A percentile compares a stretch with the other conserved stretches of the same genome.
These are phyloP conservation scores for Balamuthia mandrillaris DNA, from an alignment of 208 protist species.

Conservation along the genomic window DNA sequence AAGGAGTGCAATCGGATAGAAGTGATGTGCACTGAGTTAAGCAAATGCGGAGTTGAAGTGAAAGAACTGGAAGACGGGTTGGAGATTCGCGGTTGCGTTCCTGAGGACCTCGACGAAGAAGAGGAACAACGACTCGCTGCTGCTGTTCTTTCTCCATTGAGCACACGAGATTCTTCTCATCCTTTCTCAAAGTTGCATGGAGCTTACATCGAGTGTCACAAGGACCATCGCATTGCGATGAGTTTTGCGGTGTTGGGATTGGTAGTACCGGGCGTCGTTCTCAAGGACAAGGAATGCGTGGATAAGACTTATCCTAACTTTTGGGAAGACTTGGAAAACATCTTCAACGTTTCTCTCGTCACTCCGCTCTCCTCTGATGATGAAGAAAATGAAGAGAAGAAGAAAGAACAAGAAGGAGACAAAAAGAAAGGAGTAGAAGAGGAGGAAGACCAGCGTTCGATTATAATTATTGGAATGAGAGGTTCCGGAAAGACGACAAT, in stretches of 20 bases:
- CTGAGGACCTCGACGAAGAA: too few relatives aligned
- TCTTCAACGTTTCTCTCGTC: background rate
- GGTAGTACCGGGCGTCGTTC: slow-evolving; percentile 58
- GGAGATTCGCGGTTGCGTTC: slow-evolving; percentile 43
- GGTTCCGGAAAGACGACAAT: slow-evolving; percentile 71
- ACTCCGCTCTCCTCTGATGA: background rate
- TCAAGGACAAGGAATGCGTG: slow-evolving; percentile 73
- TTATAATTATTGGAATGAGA: slow-evolving; percentile 67
- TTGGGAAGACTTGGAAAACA: slow-evolving; percentile 65
- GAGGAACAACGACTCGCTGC: too few relatives aligned
- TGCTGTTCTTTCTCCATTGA: too few relatives aligned
- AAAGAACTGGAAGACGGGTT: slow-evolving; percentile 64
- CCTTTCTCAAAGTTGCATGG: slow-evolving; percentile 24
- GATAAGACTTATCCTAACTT: slow-evolving; percentile 77
- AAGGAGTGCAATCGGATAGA: slow-evolving; percentile 80
- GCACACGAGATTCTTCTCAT: too few relatives aligned
- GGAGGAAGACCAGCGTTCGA: background rate
- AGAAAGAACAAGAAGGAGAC: background rate
- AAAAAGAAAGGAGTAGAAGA: background rate
- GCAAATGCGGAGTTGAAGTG: slow-evolving; percentile 54
- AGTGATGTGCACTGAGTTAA: slow-evolving; percentile 69
- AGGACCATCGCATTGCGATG: slow-evolving; percentile 81
- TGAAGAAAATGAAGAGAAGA: background rate
- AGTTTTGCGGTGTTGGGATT: slow-evolving; percentile 61
- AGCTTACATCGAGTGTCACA: slow-evolving; percentile 67